A percentile compares a stretch with the other conserved stretches of the same genome.
These are phyloP conservation scores for Mesembryanthemum crystallinum DNA, from an alignment of 148 eudicot genomes.

Conservation along the genomic window DNA sequence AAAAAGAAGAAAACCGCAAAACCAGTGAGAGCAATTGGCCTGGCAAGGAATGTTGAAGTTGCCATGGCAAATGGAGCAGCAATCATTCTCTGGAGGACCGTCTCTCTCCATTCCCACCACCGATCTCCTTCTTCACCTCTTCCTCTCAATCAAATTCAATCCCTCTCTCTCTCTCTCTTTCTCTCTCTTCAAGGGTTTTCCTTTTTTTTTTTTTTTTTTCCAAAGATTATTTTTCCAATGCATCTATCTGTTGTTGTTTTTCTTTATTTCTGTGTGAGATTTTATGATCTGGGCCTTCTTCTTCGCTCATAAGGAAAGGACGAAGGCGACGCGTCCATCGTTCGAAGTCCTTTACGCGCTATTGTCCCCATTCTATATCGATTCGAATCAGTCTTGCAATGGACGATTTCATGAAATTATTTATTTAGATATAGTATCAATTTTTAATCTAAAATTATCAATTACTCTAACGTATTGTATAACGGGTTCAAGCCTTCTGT, in stretches of 20 bases:
- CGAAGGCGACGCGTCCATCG: background rate
- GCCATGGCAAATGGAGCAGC: slow-evolving; percentile 80
- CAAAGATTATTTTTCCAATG: background rate
- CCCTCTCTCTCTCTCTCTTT: background rate
- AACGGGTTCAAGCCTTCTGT: too few relatives aligned
- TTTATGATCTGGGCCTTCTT: background rate
- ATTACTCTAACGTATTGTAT: too few relatives aligned
- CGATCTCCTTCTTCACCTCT: too few relatives aligned
- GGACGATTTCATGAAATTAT: too few relatives aligned
- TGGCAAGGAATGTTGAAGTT: slow-evolving; percentile 74
- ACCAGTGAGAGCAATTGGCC: slow-evolving; percentile 99
- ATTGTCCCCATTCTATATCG: too few relatives aligned
- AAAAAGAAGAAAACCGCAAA: slow-evolving; percentile 54
- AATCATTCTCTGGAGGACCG: slow-evolving; percentile 56
- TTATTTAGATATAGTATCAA: too few relatives aligned
- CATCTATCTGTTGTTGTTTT: background rate
- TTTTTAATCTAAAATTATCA: too few relatives aligned
- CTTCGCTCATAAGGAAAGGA: slow-evolving; percentile 19
- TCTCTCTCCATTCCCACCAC: slow-evolving; percentile 31
- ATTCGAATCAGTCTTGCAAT: too few relatives aligned
- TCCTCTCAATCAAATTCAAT: background rate
- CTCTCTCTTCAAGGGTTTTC: too few relatives aligned
- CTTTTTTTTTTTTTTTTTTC: too few relatives aligned
- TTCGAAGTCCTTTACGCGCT: too few relatives aligned
- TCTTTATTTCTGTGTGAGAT: background rate